Percentiles rank a stretch among this genome's conserved stretches.
Conservation (phyloP, 2,329 filamentous ascomycete genomes). For the Fonsecaea monophora region DNA sequence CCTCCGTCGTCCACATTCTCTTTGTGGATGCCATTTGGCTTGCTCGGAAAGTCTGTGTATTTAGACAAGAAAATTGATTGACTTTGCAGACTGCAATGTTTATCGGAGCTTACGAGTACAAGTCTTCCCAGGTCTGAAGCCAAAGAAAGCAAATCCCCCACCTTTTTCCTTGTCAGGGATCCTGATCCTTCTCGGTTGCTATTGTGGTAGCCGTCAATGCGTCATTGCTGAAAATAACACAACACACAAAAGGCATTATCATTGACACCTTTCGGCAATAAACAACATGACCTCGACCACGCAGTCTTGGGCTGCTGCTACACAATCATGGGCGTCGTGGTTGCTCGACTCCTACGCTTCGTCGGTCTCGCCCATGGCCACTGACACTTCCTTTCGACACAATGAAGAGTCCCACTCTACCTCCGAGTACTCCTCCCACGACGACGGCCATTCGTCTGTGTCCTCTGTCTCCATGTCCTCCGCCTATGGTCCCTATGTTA, state of each 20-base stretch:
- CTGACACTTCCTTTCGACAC: slow-evolving; percentile 29
- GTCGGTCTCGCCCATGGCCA: slow-evolving; percentile 31
- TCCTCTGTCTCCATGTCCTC: slow-evolving; percentile 39
- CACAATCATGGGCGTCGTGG: slow-evolving; percentile 40
- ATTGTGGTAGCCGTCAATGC: not conserved
- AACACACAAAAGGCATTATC: not conserved
- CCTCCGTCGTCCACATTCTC: not conserved
- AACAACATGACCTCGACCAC: slow-evolving; percentile 19
- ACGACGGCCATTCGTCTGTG: slow-evolving; percentile 19
- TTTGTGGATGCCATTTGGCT: not conserved
- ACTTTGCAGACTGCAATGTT: not conserved
- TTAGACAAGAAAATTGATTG: no score
- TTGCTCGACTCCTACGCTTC: slow-evolving; percentile 40
- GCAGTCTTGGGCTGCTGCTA: slow-evolving; percentile 37
- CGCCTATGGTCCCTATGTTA: slow-evolving; percentile 50
- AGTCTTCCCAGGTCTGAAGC: not conserved
- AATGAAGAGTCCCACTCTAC: slow-evolving; percentile 29
- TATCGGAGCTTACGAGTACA: not conserved
- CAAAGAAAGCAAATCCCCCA: slow-evolving; percentile 5
- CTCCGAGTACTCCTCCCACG: slow-evolving; percentile 25
- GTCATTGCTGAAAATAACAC: slow-evolving; percentile 4
- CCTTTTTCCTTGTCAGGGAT: not conserved
- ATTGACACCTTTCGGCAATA: not conserved
- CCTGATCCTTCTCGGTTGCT: slow-evolving; percentile 11
- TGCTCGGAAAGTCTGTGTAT: not conserved